Conservation (phyloP, 1,139 yeast genomes). For the Geotrichum bryndzae region DNA sequence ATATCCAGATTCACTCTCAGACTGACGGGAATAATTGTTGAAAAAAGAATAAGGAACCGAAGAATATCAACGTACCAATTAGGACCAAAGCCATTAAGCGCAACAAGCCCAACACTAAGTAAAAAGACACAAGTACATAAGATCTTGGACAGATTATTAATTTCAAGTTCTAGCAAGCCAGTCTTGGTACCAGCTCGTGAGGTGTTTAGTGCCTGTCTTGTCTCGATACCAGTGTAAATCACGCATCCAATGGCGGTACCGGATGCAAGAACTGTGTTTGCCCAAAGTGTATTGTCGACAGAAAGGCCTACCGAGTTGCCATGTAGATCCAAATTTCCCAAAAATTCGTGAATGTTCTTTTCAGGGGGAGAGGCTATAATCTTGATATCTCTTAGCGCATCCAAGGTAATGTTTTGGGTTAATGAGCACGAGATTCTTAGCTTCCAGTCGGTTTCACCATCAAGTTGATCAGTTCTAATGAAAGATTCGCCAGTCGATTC, state of each 20-base stretch:
- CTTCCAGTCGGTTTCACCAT: slow-evolving; percentile 99
- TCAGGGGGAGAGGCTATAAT: slow-evolving; percentile 72
- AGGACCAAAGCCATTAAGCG: slow-evolving; percentile 67
- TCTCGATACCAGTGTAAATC: slow-evolving; percentile 84
- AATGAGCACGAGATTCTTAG: slow-evolving; percentile 67
- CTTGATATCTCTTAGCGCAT: slow-evolving; percentile 44
- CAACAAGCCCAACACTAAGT: slow-evolving; percentile 70
- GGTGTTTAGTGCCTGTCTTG: slow-evolving; percentile 92
- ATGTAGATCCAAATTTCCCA: slow-evolving; percentile 62
- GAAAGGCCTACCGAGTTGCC: slow-evolving; percentile 60
- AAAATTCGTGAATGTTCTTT: slow-evolving; percentile 73
- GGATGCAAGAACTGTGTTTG: slow-evolving; percentile 92
- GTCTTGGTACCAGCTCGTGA: slow-evolving; percentile 85
- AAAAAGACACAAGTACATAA: slow-evolving; percentile 81
- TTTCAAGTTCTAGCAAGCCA: slow-evolving; percentile 84
- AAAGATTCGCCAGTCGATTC: slow-evolving; percentile 82
- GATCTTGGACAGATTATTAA: slow-evolving; percentile 80
- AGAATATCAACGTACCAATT: slow-evolving; percentile 86
- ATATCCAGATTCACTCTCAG: slow-evolving; percentile 88
- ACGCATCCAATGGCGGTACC: slow-evolving; percentile 87
- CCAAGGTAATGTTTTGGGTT: slow-evolving; percentile 56
- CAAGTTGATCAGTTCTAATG: slow-evolving; percentile 93
- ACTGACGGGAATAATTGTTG: slow-evolving; percentile 94
- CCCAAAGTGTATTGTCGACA: slow-evolving; percentile 95
- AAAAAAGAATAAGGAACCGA: slow-evolving; percentile 84